A percentile compares a stretch with the other conserved stretches of the same genome.
Evolutionary conservation across 169 alveolate species (phyloP).

Genomic region (Theileria luwenshuni): DNA sequence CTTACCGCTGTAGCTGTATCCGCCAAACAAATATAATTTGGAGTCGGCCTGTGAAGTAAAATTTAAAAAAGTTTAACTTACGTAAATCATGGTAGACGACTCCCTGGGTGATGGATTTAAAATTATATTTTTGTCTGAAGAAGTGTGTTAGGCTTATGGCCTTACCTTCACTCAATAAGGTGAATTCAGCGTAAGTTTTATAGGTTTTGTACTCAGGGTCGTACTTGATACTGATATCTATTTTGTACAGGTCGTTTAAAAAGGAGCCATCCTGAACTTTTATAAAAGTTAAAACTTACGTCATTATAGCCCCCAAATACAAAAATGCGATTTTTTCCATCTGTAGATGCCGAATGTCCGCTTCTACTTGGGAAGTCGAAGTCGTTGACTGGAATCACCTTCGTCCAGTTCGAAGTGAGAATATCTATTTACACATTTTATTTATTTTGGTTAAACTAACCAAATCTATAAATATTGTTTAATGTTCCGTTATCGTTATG

Average conservation of each 20-base stretch:
- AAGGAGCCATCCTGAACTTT: constrained; percentile 52
- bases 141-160: not conserved
- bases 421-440: constrained; percentile 23
- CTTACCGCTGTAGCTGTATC: constrained; percentile 63
- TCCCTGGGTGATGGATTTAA: constrained; percentile 68
- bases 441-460: constrained; percentile 4
- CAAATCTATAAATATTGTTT: constrained; percentile 47
- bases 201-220: constrained; percentile 35
- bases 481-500: constrained; percentile 57
- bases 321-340: constrained; percentile 66
- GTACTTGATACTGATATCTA: constrained; percentile 13
- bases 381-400: constrained; percentile 23
- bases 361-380: constrained; percentile 43
- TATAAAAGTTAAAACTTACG: constrained; percentile 7
- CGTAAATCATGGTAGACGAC: constrained; percentile 36
- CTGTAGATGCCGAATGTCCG: constrained; percentile 65
- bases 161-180: constrained; percentile 45
- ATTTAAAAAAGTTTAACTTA: not conserved
- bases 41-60: constrained; percentile 19
- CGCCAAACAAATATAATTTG: constrained; percentile 58
- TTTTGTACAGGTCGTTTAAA: constrained; percentile 61
- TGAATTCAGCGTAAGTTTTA: constrained; percentile 34
- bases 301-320: constrained; percentile 68
- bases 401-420: constrained; percentile 48
- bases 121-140: constrained; percentile 17